phyloP scores from a whole-genome alignment of 257 asterid genomes.

The Solanum ahanhuiri region DNA sequence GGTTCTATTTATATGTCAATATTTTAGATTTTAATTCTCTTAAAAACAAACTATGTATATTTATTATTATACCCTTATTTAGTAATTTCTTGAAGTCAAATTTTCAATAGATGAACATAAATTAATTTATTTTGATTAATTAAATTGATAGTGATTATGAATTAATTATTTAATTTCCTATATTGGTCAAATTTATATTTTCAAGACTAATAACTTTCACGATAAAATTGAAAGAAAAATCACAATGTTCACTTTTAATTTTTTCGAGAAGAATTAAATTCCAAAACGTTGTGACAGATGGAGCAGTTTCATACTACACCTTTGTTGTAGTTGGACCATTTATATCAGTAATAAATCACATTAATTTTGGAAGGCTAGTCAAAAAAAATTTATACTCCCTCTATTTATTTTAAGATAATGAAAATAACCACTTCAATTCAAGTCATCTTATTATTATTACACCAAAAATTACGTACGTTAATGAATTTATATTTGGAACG shows the following conservation, averaged over 20 bases:
- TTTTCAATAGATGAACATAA: too few relatives aligned
- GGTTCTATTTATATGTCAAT: too few relatives aligned
- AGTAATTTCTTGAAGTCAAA: too few relatives aligned
- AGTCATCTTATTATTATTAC: background rate
- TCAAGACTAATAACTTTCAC: too few relatives aligned
- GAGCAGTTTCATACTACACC: background rate
- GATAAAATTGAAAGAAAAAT: background rate
- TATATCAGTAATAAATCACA: background rate
- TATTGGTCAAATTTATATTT: too few relatives aligned
- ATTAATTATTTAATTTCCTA: too few relatives aligned
- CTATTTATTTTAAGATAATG: too few relatives aligned
- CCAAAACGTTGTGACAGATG: background rate
- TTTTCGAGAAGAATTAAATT: background rate
- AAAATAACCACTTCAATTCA: background rate
- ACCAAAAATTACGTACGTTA: background rate
- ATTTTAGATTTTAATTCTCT: too few relatives aligned
- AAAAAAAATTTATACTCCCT: background rate
- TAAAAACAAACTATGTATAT: too few relatives aligned
- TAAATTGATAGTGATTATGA: too few relatives aligned
- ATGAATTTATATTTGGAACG: background rate
- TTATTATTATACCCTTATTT: too few relatives aligned
- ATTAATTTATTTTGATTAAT: too few relatives aligned
- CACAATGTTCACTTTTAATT: background rate
- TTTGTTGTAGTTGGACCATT: background rate
- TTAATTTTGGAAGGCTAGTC: background rate